Evolutionary conservation across 257 asterid species (phyloP), one percentile per base, ranked within the genome.

Genomic region (Paraleonurus japonicus): DNA sequence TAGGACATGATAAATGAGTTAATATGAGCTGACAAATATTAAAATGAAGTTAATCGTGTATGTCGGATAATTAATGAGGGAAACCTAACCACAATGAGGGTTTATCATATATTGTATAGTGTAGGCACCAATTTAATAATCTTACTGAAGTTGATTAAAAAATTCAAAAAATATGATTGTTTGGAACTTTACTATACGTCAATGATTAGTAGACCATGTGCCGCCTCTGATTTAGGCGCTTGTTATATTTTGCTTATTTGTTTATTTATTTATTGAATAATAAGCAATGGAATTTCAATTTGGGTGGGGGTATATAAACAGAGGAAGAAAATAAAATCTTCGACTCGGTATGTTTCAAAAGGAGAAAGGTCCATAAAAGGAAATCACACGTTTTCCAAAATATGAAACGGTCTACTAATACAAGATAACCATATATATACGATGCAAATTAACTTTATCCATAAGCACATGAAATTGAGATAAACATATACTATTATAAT

Each of bases 201-300:
- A 71, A 65, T 71, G 64, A 76, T 65, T 71, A 71, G 66, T 37
- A 39, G 32, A 57, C 74, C 81, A 76, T 76, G 81, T 76, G 81
- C 69, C 1, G 39, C 65, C 69, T 57, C 27, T 75, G 71, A 61
- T 68, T 75, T 23, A 73, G 37, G 51, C 17, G 22, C 43, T 66
- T 28, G n/a, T 47, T 33, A 4, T 48, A 7, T 58, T 7, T 7
- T 20, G 50, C 13, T 1, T 55, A 30, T 24, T 41, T 47, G 0
- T 30, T 32, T 7, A 53, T 54, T 60, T 13, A 30, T 62, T 13
- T 15, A n/a, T 43, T 43, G 22, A 62, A 61, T 47, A 48, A 13
- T 23, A 19, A 24, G 54, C 19, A 37, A 54, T 6, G 3, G n/a
- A 54, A 57, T 26, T 60, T 3, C 45, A 67, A 51, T 68, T 69